Evolutionary conservation across 2,329 filamentous ascomycete species (phyloP).

Genomic region (Fusarium longipes): DNA sequence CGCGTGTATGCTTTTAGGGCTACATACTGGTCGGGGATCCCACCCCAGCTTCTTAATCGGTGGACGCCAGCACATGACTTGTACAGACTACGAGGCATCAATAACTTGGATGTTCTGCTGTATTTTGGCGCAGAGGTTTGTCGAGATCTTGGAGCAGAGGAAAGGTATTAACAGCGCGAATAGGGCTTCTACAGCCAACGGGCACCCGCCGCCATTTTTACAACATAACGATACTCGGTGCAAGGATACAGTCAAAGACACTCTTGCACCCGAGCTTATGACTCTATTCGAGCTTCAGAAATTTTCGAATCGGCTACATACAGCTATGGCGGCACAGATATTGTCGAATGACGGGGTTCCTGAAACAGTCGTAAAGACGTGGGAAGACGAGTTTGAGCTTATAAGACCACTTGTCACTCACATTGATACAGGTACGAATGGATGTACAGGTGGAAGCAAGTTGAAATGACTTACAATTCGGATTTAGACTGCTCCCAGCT

Average conservation of each 20-base stretch:
- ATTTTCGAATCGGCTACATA: conserved; percentile 62
- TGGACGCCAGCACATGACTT: conserved; percentile 55
- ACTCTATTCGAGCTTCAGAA: conserved; percentile 61
- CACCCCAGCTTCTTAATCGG: conserved; percentile 62
- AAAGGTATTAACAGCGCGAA: conserved; percentile 6
- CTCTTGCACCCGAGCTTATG: conserved; percentile 58
- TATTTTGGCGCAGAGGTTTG: conserved; percentile 62
- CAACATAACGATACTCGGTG: conserved; percentile 61
- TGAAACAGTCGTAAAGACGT: conserved; percentile 58
- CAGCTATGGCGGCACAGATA: conserved; percentile 60
- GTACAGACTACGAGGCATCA: conserved; percentile 63
- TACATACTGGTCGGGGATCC: conserved; percentile 64
- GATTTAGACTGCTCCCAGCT: conserved; percentile 60
- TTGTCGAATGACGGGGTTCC: conserved; percentile 60
- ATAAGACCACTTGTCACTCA: conserved; percentile 59
- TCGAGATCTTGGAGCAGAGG: background rate
- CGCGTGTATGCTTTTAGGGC: conserved; percentile 60
- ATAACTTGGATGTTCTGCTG: conserved; percentile 66
- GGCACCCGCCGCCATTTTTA: conserved; percentile 62
- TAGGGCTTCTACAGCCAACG: conserved; percentile 55
- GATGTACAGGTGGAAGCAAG: background rate
- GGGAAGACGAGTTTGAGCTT: conserved; percentile 65
- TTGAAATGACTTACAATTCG: background rate
- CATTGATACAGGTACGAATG: conserved; percentile 57
- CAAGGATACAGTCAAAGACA: conserved; percentile 52